phyloP scores from a whole-genome alignment of 257 asterid genomes.

The Gardenia jasminoides region DNA sequence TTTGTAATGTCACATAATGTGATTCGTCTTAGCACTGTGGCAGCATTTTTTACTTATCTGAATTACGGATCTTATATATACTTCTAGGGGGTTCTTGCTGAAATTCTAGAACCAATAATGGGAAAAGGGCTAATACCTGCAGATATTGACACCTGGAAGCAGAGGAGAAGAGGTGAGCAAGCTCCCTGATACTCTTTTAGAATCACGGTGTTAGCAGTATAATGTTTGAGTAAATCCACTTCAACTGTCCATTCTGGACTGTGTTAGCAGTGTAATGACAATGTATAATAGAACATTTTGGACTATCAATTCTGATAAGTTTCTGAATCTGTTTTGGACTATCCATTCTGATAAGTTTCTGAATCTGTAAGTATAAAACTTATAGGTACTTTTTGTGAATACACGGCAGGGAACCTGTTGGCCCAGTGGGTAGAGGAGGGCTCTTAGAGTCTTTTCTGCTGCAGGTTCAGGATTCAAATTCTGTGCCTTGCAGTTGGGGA shows the following conservation, averaged over 20 bases:
- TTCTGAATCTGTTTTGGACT: neutral
- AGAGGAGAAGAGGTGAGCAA: conserved; percentile 81
- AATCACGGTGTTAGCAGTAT: neutral
- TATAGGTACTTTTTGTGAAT: too few relatives aligned
- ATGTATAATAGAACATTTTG: too few relatives aligned
- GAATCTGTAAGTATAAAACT: neutral
- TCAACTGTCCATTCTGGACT: neutral
- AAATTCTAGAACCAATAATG: conserved; percentile 97
- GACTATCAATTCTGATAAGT: neutral
- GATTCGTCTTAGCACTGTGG: neutral
- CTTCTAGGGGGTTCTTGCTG: conserved; percentile 93
- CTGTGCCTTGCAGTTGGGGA: too few relatives aligned
- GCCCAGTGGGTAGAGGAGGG: too few relatives aligned
- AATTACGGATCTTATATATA: conserved; percentile 12
- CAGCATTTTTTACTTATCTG: neutral
- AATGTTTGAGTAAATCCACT: neutral
- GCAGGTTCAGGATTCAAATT: too few relatives aligned
- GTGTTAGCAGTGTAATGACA: too few relatives aligned
- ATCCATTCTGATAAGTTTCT: neutral
- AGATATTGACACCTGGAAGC: conserved; percentile 96
- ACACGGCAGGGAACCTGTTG: too few relatives aligned
- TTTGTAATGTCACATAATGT: neutral
- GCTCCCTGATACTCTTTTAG: neutral
- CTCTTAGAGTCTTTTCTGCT: too few relatives aligned
- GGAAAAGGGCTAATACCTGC: conserved; percentile 99